Conservation (phyloP, 805 yeast genomes). For the Candida pseudoglaebosa region DNA sequence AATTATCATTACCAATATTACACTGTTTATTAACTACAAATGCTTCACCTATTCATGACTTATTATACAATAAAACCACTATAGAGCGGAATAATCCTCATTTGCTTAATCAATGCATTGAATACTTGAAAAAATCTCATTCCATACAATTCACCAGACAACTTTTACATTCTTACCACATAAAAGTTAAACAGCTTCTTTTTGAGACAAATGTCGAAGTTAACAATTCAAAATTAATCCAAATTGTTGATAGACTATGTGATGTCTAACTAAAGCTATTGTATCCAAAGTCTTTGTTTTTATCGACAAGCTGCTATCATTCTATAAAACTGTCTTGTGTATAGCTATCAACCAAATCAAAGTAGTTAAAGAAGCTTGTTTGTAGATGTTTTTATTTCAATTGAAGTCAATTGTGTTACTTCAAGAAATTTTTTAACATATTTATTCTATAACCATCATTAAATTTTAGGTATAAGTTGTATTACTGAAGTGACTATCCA, state of each 20-base stretch:
- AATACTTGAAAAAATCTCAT: conserved; percentile 18
- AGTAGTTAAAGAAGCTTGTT: too few relatives aligned
- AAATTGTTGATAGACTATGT: conserved; percentile 16
- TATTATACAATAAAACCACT: conserved; percentile 16
- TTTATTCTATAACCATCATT: too few relatives aligned
- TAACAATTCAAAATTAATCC: conserved; percentile 9
- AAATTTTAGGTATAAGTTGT: too few relatives aligned
- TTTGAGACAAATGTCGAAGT: conserved; percentile 1
- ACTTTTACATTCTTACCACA: conserved; percentile 19
- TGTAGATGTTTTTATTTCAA: too few relatives aligned
- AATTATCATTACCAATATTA: conserved; percentile 80
- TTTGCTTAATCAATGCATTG: conserved; percentile 18
- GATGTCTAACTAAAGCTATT: too few relatives aligned
- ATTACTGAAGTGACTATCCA: too few relatives aligned
- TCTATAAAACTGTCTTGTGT: too few relatives aligned
- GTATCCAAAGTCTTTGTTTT: too few relatives aligned
- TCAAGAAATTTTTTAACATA: too few relatives aligned
- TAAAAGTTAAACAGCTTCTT: conserved; percentile 15
- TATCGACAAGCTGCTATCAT: too few relatives aligned
- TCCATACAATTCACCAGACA: conserved; percentile 24
- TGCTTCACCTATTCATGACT: conserved; percentile 19
- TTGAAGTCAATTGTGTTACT: too few relatives aligned
- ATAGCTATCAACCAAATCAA: too few relatives aligned
- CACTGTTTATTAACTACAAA: conserved; percentile 35
- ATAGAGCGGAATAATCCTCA: conserved; percentile 15